Conservation (phyloP, 2,329 filamentous ascomycete genomes). For the Colletotrichum cereale region DNA sequence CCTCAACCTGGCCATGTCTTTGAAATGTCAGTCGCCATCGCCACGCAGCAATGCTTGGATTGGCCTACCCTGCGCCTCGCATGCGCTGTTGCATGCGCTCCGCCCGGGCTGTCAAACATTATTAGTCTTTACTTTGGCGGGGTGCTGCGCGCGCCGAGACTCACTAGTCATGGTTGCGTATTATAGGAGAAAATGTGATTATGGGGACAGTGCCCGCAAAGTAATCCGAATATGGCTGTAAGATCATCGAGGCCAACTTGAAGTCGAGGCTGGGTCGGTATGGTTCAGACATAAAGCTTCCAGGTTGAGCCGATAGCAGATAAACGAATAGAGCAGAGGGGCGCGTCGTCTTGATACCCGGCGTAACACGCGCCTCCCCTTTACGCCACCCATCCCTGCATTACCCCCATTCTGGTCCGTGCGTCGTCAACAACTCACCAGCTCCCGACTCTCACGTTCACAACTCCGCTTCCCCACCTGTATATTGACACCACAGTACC, state of each 20-base stretch:
- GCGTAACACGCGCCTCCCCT: slow-evolving; percentile 6
- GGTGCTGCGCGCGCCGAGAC: slow-evolving; percentile 22
- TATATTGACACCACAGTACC: background rate
- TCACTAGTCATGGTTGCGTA: slow-evolving; percentile 51
- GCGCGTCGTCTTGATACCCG: slow-evolving; percentile 31
- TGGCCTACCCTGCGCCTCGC: slow-evolving; percentile 71
- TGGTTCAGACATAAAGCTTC: background rate
- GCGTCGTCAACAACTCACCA: background rate
- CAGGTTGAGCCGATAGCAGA: background rate
- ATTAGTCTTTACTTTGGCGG: slow-evolving; percentile 27
- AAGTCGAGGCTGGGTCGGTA: background rate
- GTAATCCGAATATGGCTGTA: background rate
- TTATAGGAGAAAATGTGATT: background rate
- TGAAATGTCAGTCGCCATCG: slow-evolving; percentile 28
- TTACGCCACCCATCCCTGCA: slow-evolving; percentile 2
- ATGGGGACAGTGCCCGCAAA: background rate
- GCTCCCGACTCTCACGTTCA: background rate
- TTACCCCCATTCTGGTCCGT: background rate
- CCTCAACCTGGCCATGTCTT: slow-evolving; percentile 69
- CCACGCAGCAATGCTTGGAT: slow-evolving; percentile 1
- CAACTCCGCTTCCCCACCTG: background rate
- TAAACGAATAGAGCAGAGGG: slow-evolving; percentile 7
- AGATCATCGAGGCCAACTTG: background rate
- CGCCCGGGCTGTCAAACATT: slow-evolving; percentile 60
- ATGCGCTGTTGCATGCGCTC: slow-evolving; percentile 75